Base-by-base conservation (phyloP, 306 rosid species). In the Rosa chinensis region DNA sequence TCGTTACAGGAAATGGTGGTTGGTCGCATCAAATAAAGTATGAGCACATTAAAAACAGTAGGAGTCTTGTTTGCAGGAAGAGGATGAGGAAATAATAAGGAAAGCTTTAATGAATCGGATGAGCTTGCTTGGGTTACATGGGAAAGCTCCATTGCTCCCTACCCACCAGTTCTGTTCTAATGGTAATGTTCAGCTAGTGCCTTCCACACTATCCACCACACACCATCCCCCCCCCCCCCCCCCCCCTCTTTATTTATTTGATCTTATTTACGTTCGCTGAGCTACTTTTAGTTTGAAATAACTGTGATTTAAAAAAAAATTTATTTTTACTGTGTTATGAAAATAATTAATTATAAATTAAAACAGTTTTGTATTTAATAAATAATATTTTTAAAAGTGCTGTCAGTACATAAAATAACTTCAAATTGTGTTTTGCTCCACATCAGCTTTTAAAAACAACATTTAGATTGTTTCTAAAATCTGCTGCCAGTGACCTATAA, bases 1-100 rank as follows among this genome's bases (percentile, higher is more conserved):
- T 40, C 72, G 48, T 40, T 67, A 28, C 49, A 40, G 72, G 25
- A 67, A 67, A 67, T 40, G 32, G 72, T 67, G 8, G 49, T 66
- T 66, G 72, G 72, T 66, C 28, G 25, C 72, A 67, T 67, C 28
- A 37, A 35, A 14, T 16, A 66, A 35, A 66, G 45, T 20, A 32
- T 4, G 35, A 14, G 21, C 43, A 14, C 70, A 66, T 66, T 66
- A 3, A 16, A 37, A 66, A 39, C 45, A 66, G 45, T 6, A 17
- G 12, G 21, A 37, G 8, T 56, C 12, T 10, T 61, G 39, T 61
- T 21, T 63, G 43, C 2, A 32, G 42, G 43, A 63, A 32, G 42
- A n/a, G 2, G 28, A 58, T 8, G 64, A 21, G 68, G 68, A 63
- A 25, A 63, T 32, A 58, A 25, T 28, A 4, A 55, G 11, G 61